Conservation (phyloP, 441 rosid genomes). For the Erysimum pusillum region DNA sequence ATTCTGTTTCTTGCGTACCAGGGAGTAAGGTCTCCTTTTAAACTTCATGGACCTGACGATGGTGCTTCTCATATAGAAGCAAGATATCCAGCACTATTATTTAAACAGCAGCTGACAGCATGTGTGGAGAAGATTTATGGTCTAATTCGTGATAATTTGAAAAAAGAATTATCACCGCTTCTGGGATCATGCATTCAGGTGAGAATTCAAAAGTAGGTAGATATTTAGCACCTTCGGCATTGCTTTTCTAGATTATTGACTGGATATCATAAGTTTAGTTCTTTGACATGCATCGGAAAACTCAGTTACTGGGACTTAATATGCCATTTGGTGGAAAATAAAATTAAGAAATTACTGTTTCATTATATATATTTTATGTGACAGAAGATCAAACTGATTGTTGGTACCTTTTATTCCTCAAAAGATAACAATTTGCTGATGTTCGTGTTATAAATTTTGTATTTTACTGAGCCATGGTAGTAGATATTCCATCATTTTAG, state of each 20-base stretch:
- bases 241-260: conserved; percentile 16
- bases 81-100: conserved; percentile 92
- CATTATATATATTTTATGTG: conserved; percentile 22
- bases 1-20: conserved; percentile 43
- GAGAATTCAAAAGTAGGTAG: conserved; percentile 38
- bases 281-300: conserved; percentile 33
- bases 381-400: conserved; percentile 13
- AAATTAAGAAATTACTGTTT: neutral
- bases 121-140: conserved; percentile 99
- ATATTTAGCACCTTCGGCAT: conserved; percentile 28
- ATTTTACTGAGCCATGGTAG: conserved; percentile 14
- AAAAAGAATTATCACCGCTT: conserved; percentile 92
- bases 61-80: conserved; percentile 86
- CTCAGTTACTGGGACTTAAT: conserved; percentile 4
- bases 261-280: conserved; percentile 2
- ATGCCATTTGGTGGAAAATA: neutral
- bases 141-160: conserved; percentile 92
- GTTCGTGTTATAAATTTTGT: neutral
- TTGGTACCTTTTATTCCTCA: conserved; percentile 1
- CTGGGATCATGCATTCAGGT: conserved; percentile 94
- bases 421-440: neutral
- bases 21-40: conserved; percentile 91
- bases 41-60: conserved; percentile 77
- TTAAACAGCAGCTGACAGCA: conserved; percentile 96
- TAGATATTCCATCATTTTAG: conserved; percentile 14